Conservation (phyloP, 1,284 basidiomycete species). For the Hemileia vastatrix region DNA sequence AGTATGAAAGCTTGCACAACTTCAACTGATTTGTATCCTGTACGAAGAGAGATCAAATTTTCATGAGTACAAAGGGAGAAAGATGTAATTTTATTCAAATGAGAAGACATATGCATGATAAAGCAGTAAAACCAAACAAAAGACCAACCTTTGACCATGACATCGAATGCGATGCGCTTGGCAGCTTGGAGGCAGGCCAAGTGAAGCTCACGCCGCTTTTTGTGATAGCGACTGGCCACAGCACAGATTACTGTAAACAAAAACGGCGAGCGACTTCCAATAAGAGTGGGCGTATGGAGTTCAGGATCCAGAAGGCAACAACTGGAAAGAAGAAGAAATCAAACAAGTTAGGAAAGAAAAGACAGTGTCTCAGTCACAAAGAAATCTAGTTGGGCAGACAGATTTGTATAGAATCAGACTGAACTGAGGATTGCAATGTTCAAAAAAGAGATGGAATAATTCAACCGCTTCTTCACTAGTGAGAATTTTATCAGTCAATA, state of each 20-base stretch:
- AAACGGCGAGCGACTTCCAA: constrained; percentile 84
- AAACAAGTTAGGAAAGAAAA: not conserved
- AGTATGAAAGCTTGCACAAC: constrained; percentile 47
- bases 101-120: too few relatives aligned
- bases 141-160: constrained; percentile 53
- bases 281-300: constrained; percentile 82
- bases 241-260: constrained; percentile 91
- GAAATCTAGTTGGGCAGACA: not conserved
- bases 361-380: not conserved
- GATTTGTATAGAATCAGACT: not conserved
- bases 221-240: constrained; percentile 82
- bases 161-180: constrained; percentile 82
- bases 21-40: constrained; percentile 88
- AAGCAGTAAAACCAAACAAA: too few relatives aligned
- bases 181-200: constrained; percentile 67
- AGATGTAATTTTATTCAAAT: too few relatives aligned
- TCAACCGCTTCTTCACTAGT: constrained; percentile 50
- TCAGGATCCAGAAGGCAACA: constrained; percentile 63
- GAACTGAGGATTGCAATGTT: constrained; percentile 13
- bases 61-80: constrained; percentile 15
- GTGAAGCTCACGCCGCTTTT: constrained; percentile 71
- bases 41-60: constrained; percentile 21
- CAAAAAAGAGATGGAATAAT: constrained; percentile 77
- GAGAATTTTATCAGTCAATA: constrained; percentile 46
- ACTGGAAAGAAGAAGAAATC: constrained; percentile 26